A percentile compares a stretch with the other conserved stretches of the same genome.
phyloP scores from a whole-genome alignment of 78 protist species.

The Chrysochromulina tobinii region DNA sequence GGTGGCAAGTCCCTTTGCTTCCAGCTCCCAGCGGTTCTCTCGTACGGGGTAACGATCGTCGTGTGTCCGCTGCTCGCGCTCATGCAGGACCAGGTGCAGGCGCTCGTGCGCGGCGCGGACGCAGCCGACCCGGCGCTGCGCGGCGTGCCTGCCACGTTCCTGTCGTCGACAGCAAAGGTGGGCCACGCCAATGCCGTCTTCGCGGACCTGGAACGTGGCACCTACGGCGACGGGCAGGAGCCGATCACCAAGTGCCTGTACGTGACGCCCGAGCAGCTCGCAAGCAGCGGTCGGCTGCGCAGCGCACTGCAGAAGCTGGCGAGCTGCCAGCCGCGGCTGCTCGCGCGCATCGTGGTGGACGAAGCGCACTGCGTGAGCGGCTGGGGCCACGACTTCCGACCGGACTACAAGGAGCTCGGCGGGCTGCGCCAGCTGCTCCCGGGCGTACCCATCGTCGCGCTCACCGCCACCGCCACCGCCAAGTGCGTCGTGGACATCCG shows the following conservation, averaged over 20 bases:
- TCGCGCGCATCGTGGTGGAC: slow-evolving; percentile 83
- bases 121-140: neutral
- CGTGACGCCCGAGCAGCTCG: slow-evolving; percentile 62
- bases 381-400: slow-evolving; percentile 98
- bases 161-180: neutral
- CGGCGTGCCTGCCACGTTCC: neutral
- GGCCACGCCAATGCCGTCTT: neutral
- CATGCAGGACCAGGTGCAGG: slow-evolving; percentile 95
- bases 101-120: neutral
- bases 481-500: slow-evolving; percentile 8
- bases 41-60: slow-evolving; percentile 80
- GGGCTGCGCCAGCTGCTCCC: slow-evolving; percentile 11
- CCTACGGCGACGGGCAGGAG: too few species aligned
- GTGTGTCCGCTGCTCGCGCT: slow-evolving; percentile 96
- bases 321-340: neutral
- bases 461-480: slow-evolving; percentile 58
- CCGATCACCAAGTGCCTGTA: slow-evolving; percentile 38
- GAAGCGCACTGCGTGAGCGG: slow-evolving; percentile 97
- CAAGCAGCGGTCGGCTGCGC: neutral
- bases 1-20: slow-evolving; percentile 97
- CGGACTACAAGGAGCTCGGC: slow-evolving; percentile 74
- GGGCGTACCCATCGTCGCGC: slow-evolving; percentile 69
- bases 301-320: neutral
- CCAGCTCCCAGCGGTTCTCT: slow-evolving; percentile 79
- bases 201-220: neutral